These are phyloP conservation scores for Rhizopogon vinicolor DNA, from an alignment of 768 basidiomycete genomes.

Conservation along the genomic window DNA sequence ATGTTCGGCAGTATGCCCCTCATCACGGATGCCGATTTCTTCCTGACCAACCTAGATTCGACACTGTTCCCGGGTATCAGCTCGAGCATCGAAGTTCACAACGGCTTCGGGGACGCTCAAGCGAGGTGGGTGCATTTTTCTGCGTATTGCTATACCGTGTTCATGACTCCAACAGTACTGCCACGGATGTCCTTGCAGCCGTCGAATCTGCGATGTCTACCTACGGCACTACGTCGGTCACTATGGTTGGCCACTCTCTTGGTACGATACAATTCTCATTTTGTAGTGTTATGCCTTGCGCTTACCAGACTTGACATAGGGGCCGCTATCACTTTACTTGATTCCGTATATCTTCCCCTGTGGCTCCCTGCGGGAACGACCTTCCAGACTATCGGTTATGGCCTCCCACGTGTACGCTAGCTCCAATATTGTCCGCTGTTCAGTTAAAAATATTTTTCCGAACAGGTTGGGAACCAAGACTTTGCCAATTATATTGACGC, in stretches of 20 bases:
- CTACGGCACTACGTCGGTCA: constrained; percentile 33
- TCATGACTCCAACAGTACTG: constrained; percentile 26
- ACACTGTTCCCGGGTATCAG: constrained; percentile 47
- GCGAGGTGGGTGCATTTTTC: constrained; percentile 30
- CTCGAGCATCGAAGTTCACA: constrained; percentile 37
- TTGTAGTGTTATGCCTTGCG: background rate
- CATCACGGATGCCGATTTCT: constrained; percentile 39
- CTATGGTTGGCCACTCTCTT: constrained; percentile 41
- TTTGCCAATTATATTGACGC: constrained; percentile 56
- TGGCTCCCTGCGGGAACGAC: constrained; percentile 28
- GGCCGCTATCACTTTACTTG: constrained; percentile 34
- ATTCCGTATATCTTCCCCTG: constrained; percentile 36
- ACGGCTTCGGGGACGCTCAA: constrained; percentile 43
- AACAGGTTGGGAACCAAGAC: constrained; percentile 50
- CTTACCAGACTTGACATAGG: constrained; percentile 11
- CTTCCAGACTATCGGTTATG: constrained; percentile 29
- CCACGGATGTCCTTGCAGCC: constrained; percentile 37
- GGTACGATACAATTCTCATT: constrained; percentile 14
- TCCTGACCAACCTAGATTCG: constrained; percentile 28
- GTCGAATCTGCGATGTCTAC: constrained; percentile 36
- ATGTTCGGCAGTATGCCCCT: constrained; percentile 24
- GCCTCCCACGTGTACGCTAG: constrained; percentile 30
- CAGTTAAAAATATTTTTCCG: background rate
- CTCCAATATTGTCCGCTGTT: background rate
- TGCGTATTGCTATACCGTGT: background rate